These are phyloP conservation scores for Platismatia glauca DNA, from an alignment of 495 filamentous ascomycete species.

Conservation along the genomic window DNA sequence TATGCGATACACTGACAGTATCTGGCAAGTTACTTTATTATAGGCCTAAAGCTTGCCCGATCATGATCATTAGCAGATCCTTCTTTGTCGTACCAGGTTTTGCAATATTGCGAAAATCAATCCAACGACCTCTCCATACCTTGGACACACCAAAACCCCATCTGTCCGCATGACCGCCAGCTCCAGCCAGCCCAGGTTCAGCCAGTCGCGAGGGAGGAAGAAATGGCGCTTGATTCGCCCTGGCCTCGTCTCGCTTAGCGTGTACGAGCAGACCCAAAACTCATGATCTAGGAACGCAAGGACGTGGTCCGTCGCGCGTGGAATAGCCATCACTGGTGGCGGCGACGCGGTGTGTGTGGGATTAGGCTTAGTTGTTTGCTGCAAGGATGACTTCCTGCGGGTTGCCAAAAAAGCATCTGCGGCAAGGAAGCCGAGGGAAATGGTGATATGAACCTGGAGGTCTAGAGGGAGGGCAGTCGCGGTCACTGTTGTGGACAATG, in stretches of 20 bases:
- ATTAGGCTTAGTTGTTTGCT: not conserved
- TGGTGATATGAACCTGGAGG: not conserved
- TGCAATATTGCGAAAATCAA: too few relatives aligned
- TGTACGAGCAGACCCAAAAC: slow-evolving; percentile 13
- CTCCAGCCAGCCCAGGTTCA: slow-evolving; percentile 1
- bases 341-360: not conserved
- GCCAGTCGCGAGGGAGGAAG: slow-evolving; percentile 14
- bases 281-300: slow-evolving; percentile 16
- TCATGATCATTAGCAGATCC: too few relatives aligned
- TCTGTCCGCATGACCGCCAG: slow-evolving; percentile 2
- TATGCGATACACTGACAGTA: too few relatives aligned
- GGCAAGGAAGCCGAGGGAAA: not conserved
- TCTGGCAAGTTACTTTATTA: too few relatives aligned
- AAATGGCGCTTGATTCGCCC: slow-evolving; percentile 12
- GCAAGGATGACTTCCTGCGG: not conserved
- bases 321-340: not conserved
- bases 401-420: not conserved
- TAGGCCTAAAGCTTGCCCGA: too few relatives aligned
- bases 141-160: slow-evolving; percentile 10
- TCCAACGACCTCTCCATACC: slow-evolving; percentile 12
- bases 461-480: not conserved
- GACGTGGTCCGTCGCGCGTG: not conserved
- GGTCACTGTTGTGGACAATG: not conserved
- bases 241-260: not conserved
- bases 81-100: too few relatives aligned